Percentiles rank a stretch among this genome's conserved stretches.
Evolutionary conservation across 768 basidiomycete genomes (phyloP).

Genomic region (Trichaptum fuscoviolaceum): DNA sequence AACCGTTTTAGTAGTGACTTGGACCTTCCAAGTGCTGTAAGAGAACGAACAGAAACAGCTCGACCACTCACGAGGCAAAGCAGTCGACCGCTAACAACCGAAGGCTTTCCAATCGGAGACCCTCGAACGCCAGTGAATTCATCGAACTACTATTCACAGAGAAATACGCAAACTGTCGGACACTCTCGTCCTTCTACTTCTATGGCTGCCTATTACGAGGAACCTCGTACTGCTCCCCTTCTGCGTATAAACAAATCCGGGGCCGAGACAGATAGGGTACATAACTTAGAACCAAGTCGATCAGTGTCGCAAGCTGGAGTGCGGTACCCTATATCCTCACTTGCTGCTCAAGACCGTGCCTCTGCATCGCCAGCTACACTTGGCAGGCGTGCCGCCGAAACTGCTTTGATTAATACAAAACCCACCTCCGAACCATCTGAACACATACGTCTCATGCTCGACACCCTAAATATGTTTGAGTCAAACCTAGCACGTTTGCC

Average conservation of each 20-base stretch:
- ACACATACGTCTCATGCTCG: constrained; percentile 66
- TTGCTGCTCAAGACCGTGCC: constrained; percentile 15
- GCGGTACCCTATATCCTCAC: constrained; percentile 12
- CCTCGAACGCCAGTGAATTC: constrained; percentile 18
- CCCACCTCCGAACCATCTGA: constrained; percentile 32
- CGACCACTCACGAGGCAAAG: background rate
- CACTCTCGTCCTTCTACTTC: constrained; percentile 24
- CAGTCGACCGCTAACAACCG: constrained; percentile 1
- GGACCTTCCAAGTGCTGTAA: constrained; percentile 7
- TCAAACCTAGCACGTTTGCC: constrained; percentile 54
- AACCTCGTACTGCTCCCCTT: constrained; percentile 32
- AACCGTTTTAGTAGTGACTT: constrained; percentile 19
- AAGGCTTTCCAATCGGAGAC: background rate
- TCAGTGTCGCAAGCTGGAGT: background rate
- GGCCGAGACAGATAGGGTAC: constrained; percentile 17
- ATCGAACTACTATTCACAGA: constrained; percentile 6
- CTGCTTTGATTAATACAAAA: constrained; percentile 13
- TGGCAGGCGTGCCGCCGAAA: constrained; percentile 10
- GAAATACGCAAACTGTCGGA: constrained; percentile 11
- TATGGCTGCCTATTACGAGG: constrained; percentile 27
- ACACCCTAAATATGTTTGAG: constrained; percentile 68
- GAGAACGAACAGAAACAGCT: background rate
- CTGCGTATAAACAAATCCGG: constrained; percentile 38
- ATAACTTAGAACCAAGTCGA: constrained; percentile 12
- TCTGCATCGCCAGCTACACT: constrained; percentile 14